Percentiles rank a stretch among this genome's conserved stretches.
Evolutionary conservation across 2,329 filamentous ascomycete species (phyloP).

Genomic region (Blumeria graminis): DNA sequence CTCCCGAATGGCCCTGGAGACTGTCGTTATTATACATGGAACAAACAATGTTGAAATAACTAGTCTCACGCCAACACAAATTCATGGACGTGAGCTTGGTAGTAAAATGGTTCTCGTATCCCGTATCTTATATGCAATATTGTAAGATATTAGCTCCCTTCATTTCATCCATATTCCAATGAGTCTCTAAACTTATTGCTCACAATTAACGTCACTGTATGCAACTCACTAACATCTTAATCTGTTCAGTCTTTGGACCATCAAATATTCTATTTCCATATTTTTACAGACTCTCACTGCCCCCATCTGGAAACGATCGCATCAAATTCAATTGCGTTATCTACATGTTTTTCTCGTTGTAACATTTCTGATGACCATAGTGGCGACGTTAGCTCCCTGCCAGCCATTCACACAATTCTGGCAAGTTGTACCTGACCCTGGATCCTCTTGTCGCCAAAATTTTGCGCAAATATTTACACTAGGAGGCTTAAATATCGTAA

Average conservation of each 20-base stretch:
- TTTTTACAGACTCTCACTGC: constrained; percentile 70
- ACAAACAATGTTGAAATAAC: constrained; percentile 60
- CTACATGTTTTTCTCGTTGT: constrained; percentile 50
- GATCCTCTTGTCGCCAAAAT: constrained; percentile 59
- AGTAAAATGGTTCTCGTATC: constrained; percentile 60
- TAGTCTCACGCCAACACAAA: constrained; percentile 28
- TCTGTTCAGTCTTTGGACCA: constrained; percentile 51
- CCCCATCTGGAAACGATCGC: constrained; percentile 54
- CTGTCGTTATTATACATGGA: constrained; percentile 63
- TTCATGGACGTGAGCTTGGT: constrained; percentile 42
- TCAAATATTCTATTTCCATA: constrained; percentile 72
- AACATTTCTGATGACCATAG: constrained; percentile 56
- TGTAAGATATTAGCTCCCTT: constrained; percentile 31
- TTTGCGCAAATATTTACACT: constrained; percentile 70
- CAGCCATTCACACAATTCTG: constrained; percentile 50
- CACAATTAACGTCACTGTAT: background rate
- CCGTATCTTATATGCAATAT: constrained; percentile 66
- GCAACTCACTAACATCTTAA: constrained; percentile 1
- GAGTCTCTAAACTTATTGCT: background rate
- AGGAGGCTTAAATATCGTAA: constrained; percentile 64
- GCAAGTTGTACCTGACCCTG: constrained; percentile 65
- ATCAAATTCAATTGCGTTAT: constrained; percentile 41
- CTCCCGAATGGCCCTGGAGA: constrained; percentile 61
- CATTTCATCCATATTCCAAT: background rate
- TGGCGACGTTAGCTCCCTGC: constrained; percentile 64